Evolutionary conservation across 768 basidiomycete species (phyloP), one percentile per base, ranked within the genome.

Genomic region (Coprinopsis cinerea): DNA sequence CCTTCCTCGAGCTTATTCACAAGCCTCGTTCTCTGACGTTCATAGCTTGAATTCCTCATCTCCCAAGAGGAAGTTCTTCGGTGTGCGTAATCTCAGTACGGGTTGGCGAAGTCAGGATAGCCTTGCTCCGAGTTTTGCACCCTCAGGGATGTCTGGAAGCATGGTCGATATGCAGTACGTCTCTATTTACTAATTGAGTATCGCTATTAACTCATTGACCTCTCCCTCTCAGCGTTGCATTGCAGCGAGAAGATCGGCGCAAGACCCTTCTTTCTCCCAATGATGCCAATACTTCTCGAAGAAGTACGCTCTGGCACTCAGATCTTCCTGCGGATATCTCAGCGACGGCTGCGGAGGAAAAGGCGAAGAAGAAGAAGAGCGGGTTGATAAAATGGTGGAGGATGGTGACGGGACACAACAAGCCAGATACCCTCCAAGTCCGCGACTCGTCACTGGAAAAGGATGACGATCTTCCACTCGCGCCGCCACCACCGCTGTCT

Each of bases 121-220:
- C 62, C 68, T 92, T 32, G 85, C 88, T 1, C 76, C 78, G 17
- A 91, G 88, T 62, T 67, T 91, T 41, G 85, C 88, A 1, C 76
- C 78, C n/a, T 88, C 88, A 24, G 87, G 85, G 6, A 76, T 85
- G 61, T 85, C 85, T 2, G 90, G 90, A 47, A 92, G 90, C 59
- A 90, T 92, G 88, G 68, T 92, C 55, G 87, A 92, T 63, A 92
- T 92, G 90, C 90, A 92, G 89, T 92, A 68, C 55, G 88, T 30
- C 44, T 42, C 22, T 47, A 13, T 1, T 39, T 24, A 2, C 23
- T 14, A 4, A 3, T 46, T 44, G 54, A 15, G 37, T 44, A 48
- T 23, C n/a, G n/a, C n/a, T n/a, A n/a, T n/a, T n/a, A n/a, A n/a
- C n/a, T 20, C 13, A 46, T 32, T 40, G 22, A 25, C 37, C 20